Evolutionary conservation across 768 basidiomycete species (phyloP), one percentile per base, ranked within the genome.

Genomic region (Boletus rex-veris): DNA sequence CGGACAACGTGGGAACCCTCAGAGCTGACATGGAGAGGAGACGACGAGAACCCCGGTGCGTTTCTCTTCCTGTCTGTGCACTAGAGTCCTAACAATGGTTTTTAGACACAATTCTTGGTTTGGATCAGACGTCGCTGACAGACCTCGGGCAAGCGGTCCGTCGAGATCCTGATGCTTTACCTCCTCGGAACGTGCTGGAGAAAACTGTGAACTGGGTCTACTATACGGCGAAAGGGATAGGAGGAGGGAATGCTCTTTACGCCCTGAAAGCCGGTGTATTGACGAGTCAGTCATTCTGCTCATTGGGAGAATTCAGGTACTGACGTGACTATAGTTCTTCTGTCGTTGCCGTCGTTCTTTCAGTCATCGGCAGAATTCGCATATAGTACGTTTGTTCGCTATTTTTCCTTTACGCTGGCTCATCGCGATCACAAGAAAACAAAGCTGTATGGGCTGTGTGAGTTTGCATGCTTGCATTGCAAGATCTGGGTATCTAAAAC

Each of bases 121-220:
- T 83, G 11, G 73, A 78, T 26, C 73, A 72, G 1, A 66, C 67
- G 9, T 58, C 65, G 44, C 62, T 69, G 36, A 64, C 74, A 3
- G 85, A 87, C 59, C 74, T 89, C 0, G 85, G 83, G 4, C 59
- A 76, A 36, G 79, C 87, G 1, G 68, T 73, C 15, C 73, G 77
- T 4, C 76, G 88, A 26, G 87, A 91, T 68, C 87, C 88, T 0
- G 88, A 91, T 64, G 87, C 85, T 0, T 67, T 90, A 0, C 87
- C 89, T 1, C 88, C 89, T 0, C 64, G 74, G 3, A 90, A 88
- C 58, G 45, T 57, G 3, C 68, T 88, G 31, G 86, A 90, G 63
- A 69, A 62, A 37, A 53, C 77, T 1, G 76, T 82, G 76, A 75
- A 74, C 43, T 61, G 69, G 50, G 2, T 82, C 2, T 82, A 85